These are phyloP conservation scores for Coemansia umbellata DNA, from an alignment of 192 early-diverging fungal species.

Conservation along the genomic window DNA sequence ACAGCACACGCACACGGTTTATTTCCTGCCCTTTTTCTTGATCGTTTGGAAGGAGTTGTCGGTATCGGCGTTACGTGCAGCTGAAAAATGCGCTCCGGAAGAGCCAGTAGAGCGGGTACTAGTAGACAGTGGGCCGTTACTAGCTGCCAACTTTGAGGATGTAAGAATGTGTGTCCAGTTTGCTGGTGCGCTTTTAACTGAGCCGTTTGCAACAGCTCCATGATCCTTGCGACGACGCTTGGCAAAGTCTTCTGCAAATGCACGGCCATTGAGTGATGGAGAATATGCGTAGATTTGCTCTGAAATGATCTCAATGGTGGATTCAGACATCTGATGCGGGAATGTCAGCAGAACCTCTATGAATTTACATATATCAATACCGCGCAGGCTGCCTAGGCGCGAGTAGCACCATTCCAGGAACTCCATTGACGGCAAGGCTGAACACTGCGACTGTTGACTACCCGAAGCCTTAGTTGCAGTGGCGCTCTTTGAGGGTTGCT, in stretches of 20 bases:
- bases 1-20: not conserved
- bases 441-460: conserved; percentile 6
- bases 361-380: conserved; percentile 63
- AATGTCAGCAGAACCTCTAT: conserved; percentile 75
- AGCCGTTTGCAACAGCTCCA: conserved; percentile 13
- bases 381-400: conserved; percentile 58
- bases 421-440: conserved; percentile 53
- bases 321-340: conserved; percentile 59
- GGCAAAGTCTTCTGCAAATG: conserved; percentile 77
- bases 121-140: not conserved
- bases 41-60: conserved; percentile 41
- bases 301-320: conserved; percentile 69
- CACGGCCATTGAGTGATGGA: conserved; percentile 64
- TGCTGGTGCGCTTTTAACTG: conserved; percentile 28
- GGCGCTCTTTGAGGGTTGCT: conserved; percentile 2
- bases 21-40: conserved; percentile 39
- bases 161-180: conserved; percentile 33
- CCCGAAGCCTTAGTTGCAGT: conserved; percentile 10
- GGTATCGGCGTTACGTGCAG: not conserved
- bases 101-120: not conserved
- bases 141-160: not conserved
- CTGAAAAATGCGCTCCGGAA: not conserved
- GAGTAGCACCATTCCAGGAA: conserved; percentile 72
- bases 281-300: conserved; percentile 76
- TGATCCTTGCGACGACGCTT: conserved; percentile 67